phyloP scores from a whole-genome alignment of 352 stramenopile species.

The Phytophthora fragariaefolia region DNA sequence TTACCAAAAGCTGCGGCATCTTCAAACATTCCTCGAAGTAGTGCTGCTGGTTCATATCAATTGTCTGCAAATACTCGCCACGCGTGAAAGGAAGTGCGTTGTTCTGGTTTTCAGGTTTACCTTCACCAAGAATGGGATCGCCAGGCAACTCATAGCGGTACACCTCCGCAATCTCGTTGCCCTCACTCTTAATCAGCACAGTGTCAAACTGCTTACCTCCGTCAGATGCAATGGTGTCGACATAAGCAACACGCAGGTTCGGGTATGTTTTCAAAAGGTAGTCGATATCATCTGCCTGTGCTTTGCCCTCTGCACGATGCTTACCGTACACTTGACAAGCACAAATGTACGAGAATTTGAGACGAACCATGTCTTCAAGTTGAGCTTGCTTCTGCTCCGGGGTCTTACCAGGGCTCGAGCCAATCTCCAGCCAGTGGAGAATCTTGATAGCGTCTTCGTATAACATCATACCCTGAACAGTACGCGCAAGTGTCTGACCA shows the following conservation, averaged over 20 bases:
- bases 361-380: slow-evolving; percentile 79
- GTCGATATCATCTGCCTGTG: slow-evolving; percentile 77
- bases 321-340: slow-evolving; percentile 88
- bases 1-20: slow-evolving; percentile 80
- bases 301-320: slow-evolving; percentile 69
- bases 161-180: slow-evolving; percentile 71
- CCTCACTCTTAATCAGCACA: slow-evolving; percentile 76
- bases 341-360: slow-evolving; percentile 89
- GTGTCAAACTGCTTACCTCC: slow-evolving; percentile 59
- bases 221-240: slow-evolving; percentile 63
- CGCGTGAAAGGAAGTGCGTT: slow-evolving; percentile 87
- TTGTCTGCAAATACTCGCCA: slow-evolving; percentile 89
- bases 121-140: slow-evolving; percentile 85
- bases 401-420: slow-evolving; percentile 64
- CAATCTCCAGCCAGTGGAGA: slow-evolving; percentile 83
- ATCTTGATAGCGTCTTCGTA: slow-evolving; percentile 89
- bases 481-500: slow-evolving; percentile 77
- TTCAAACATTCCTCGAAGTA: slow-evolving; percentile 91
- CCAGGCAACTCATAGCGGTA: slow-evolving; percentile 83
- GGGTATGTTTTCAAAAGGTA: slow-evolving; percentile 78
- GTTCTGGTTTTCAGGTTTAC: slow-evolving; percentile 91
- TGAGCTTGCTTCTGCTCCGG: slow-evolving; percentile 78
- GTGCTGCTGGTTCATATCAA: slow-evolving; percentile 92
- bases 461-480: slow-evolving; percentile 84
- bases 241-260: slow-evolving; percentile 83